Conservation (phyloP, 2,329 filamentous ascomycete species). For the Monilinia fructicola region DNA sequence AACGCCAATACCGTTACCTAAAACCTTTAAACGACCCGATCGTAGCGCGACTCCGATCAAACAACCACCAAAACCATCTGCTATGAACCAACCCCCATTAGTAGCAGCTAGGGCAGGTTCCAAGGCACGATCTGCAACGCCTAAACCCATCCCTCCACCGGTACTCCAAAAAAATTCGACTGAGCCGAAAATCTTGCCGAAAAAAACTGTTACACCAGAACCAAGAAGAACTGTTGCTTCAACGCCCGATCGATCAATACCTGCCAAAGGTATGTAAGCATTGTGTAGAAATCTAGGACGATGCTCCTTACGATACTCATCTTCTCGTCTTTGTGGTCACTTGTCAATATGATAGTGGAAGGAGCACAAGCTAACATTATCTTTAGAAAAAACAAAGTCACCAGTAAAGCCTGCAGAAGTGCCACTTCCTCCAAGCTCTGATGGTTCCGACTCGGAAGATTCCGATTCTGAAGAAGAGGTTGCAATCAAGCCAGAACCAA, state of each 20-base stretch:
- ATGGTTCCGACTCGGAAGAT: conserved; percentile 13
- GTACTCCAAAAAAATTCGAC: background rate
- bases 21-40: conserved; percentile 19
- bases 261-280: conserved; percentile 18
- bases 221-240: background rate
- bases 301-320: background rate
- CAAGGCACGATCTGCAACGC: background rate
- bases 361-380: conserved; percentile 5
- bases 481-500: background rate
- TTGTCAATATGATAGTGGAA: background rate
- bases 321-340: background rate
- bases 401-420: conserved; percentile 7
- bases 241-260: background rate
- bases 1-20: conserved; percentile 19
- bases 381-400: conserved; percentile 6
- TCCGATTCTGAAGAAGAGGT: conserved; percentile 26
- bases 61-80: conserved; percentile 12
- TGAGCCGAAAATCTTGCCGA: background rate
- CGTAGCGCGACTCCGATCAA: conserved; percentile 9
- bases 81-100: conserved; percentile 19
- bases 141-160: conserved; percentile 3
- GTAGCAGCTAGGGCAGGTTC: background rate
- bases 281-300: background rate
- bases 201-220: conserved; percentile 6
- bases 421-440: conserved; percentile 17